Evolutionary conservation across 345 rosid species (phyloP).

Genomic region (Brassica napus): DNA sequence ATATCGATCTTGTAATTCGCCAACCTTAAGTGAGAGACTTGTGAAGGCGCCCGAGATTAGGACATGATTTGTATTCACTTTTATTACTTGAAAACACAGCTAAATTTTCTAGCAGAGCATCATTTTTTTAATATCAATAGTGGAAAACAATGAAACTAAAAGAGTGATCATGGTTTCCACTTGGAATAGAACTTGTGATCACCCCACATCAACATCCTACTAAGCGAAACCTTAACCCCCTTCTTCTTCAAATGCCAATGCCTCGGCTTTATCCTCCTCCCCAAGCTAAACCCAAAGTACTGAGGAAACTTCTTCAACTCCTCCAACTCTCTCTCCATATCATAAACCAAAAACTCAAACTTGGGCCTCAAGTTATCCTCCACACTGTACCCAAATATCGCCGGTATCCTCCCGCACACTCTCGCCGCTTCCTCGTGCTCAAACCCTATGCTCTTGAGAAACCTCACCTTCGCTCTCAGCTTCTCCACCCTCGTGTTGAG

Average conservation of each 20-base stretch:
- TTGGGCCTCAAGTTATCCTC: slow-evolving; percentile 67
- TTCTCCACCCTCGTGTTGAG: slow-evolving; percentile 63
- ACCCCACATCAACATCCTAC: slow-evolving; percentile 68
- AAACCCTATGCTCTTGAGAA: slow-evolving; percentile 61
- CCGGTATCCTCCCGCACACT: slow-evolving; percentile 62
- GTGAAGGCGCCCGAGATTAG: not conserved
- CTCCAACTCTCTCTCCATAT: slow-evolving; percentile 62
- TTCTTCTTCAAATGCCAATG: slow-evolving; percentile 70
- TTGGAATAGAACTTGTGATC: slow-evolving; percentile 60
- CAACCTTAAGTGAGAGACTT: slow-evolving; percentile 45
- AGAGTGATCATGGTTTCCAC: slow-evolving; percentile 62
- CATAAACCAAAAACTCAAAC: slow-evolving; percentile 53
- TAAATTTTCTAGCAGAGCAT: not conserved
- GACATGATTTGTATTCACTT: not conserved
- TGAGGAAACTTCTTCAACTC: slow-evolving; percentile 73
- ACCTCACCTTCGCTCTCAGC: slow-evolving; percentile 49
- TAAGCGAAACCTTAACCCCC: slow-evolving; percentile 49
- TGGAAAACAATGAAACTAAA: no score
- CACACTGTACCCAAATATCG: slow-evolving; percentile 62
- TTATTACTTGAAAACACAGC: slow-evolving; percentile 15
- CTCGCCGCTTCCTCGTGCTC: slow-evolving; percentile 55
- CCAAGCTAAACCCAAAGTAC: slow-evolving; percentile 77
- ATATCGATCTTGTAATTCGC: slow-evolving; percentile 60
- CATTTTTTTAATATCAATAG: not conserved
- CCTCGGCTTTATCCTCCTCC: slow-evolving; percentile 65